Base-by-base conservation (phyloP, 768 basidiomycete species). In the Agrocybe pediades region DNA sequence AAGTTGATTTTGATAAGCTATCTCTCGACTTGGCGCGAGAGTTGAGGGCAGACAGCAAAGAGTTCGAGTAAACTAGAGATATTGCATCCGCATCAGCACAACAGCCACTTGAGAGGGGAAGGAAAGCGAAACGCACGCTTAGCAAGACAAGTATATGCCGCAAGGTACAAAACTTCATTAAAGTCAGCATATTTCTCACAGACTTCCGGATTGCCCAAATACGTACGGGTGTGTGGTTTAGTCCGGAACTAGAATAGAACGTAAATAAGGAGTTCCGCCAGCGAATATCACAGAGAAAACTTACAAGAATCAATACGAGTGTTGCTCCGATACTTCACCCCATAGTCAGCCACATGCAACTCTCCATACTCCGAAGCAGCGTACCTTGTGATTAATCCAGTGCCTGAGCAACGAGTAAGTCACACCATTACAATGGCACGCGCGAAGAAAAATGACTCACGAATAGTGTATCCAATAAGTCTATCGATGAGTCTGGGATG, bases 21-120 rank as follows among this genome's bases (percentile, higher is more conserved):
- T 36, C 33, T 36, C 33, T 36, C 3, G 33, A 36, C 11, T 36
- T 36, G 11, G 33, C 33, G n/a, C 33, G 33, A 3, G 33, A 36
- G n/a, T 36, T 36, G 4, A 36, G 33, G 41, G 50, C 50, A 16
- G 51, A 53, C 20, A 53, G 51, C n/a, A 53, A n/a, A 6, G 51
- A 46, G 45, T 53, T 53, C 15, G 51, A 53, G 23, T 53, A 53
- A 6, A 53, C 51, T 53, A 11, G 16, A 11, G 15, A n/a, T 11
- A 19, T 27, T 3, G 9, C 41, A 19, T 29, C n/a, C n/a, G n/a
- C n/a, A n/a, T n/a, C n/a, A n/a, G n/a, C n/a, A n/a, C n/a, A n/a
- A n/a, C n/a, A n/a, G n/a, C n/a, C n/a, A n/a, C n/a, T 11, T 21
- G 45, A 17, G 13, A 17, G 44, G 9, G 9, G 15, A 15, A 39